A percentile compares a stretch with the other conserved stretches of the same genome.
Conservation (phyloP, 2,329 filamentous ascomycete genomes). For the Aspergillus pseudotamarii region DNA sequence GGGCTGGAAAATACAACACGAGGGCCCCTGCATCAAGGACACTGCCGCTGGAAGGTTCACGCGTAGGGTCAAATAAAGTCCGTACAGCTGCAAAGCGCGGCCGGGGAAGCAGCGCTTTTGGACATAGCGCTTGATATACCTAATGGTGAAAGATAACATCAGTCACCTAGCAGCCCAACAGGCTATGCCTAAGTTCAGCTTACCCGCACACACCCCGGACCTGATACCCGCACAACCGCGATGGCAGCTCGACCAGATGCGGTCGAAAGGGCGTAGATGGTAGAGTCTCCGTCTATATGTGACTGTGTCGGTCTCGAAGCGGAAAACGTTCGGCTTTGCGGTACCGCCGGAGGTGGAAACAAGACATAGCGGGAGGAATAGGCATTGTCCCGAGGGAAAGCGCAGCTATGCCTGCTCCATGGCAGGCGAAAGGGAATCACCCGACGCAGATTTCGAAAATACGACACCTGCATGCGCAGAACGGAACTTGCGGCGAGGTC, state of each 20-base stretch:
- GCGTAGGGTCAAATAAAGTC: slow-evolving; percentile 66
- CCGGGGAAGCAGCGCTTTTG: slow-evolving; percentile 55
- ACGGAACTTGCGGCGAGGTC: neutral
- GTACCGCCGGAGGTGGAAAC: slow-evolving; percentile 6
- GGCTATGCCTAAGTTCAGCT: slow-evolving; percentile 17
- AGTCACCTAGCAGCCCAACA: neutral
- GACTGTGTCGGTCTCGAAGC: slow-evolving; percentile 17
- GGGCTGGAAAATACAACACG: slow-evolving; percentile 78
- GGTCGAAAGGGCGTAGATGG: slow-evolving; percentile 91
- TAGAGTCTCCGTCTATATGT: slow-evolving; percentile 48
- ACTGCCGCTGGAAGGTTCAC: slow-evolving; percentile 39
- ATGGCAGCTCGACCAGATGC: slow-evolving; percentile 85
- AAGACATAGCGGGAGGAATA: slow-evolving; percentile 17
- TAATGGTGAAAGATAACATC: slow-evolving; percentile 33
- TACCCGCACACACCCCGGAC: slow-evolving; percentile 71
- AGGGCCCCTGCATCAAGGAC: slow-evolving; percentile 77
- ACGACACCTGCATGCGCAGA: slow-evolving; percentile 36
- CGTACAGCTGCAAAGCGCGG: slow-evolving; percentile 71
- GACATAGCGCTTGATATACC: slow-evolving; percentile 68
- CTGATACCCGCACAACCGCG: slow-evolving; percentile 85
- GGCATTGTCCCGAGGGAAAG: slow-evolving; percentile 11
- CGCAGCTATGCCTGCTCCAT: slow-evolving; percentile 21
- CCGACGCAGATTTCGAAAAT: slow-evolving; percentile 27
- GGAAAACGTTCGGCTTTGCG: slow-evolving; percentile 28
- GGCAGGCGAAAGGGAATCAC: slow-evolving; percentile 27